These are phyloP conservation scores for Solanum dulcamara DNA, from an alignment of 257 asterid genomes.

Conservation along the genomic window DNA sequence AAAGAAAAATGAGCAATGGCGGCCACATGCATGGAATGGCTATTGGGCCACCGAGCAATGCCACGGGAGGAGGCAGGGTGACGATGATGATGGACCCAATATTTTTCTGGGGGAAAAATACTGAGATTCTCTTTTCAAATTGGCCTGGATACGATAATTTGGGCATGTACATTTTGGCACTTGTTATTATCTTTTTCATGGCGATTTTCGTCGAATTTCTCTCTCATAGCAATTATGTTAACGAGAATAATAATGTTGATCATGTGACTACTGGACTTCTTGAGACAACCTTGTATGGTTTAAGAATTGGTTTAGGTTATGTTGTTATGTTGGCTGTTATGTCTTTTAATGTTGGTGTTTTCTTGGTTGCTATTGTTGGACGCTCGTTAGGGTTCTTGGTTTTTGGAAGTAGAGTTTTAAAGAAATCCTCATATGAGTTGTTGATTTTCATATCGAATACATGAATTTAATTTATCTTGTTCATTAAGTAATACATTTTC, in stretches of 20 bases:
- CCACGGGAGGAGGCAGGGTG: conserved; percentile 1
- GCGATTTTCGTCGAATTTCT: conserved; percentile 47
- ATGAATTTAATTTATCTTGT: not conserved
- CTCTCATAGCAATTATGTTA: conserved; percentile 28
- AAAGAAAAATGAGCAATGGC: not conserved
- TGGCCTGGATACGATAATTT: conserved; percentile 58
- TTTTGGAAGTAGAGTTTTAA: conserved; percentile 43
- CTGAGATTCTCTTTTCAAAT: conserved; percentile 54
- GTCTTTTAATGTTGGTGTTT: conserved; percentile 67
- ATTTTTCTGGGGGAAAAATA: conserved; percentile 67
- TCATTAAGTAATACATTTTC: not conserved
- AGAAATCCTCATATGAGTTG: conserved; percentile 29
- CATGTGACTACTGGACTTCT: conserved; percentile 20
- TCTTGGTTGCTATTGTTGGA: conserved; percentile 50
- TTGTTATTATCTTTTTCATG: conserved; percentile 30
- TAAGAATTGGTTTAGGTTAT: conserved; percentile 48
- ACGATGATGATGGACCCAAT: conserved; percentile 61
- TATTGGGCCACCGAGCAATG: conserved; percentile 13
- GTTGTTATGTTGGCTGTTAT: conserved; percentile 70
- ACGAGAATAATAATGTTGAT: not conserved
- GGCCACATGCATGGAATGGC: conserved; percentile 14
- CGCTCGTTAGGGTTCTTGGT: conserved; percentile 49
- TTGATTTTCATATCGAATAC: not conserved
- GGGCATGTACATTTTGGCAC: conserved; percentile 52
- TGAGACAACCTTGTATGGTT: conserved; percentile 36